These are phyloP conservation scores for Volvox carteri DNA, from an alignment of 163 green algal genomes.

Conservation along the genomic window DNA sequence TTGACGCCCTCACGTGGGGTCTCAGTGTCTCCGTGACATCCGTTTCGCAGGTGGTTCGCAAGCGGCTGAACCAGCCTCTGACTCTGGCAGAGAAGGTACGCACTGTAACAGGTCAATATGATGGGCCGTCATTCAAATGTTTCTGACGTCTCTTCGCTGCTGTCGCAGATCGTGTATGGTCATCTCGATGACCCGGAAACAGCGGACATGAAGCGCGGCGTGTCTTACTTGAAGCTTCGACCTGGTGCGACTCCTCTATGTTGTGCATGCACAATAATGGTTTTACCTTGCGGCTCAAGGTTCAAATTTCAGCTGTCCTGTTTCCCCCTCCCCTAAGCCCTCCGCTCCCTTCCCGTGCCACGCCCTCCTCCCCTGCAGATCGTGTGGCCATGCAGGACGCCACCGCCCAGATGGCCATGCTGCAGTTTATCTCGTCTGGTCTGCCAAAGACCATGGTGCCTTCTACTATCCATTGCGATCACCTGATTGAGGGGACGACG, in stretches of 20 bases:
- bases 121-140: neutral
- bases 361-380: no score
- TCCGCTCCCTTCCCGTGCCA: no score
- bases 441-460: conserved; percentile 92
- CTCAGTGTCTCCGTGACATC: neutral
- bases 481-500: conserved; percentile 97
- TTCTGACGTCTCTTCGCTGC: conserved; percentile 6
- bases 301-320: neutral
- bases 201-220: conserved; percentile 91
- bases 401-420: conserved; percentile 97
- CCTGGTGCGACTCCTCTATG: no score
- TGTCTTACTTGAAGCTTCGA: conserved; percentile 92
- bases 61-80: conserved; percentile 90
- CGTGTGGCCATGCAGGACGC: conserved; percentile 98
- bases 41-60: conserved; percentile 84
- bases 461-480: conserved; percentile 97
- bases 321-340: neutral
- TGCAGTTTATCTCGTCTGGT: conserved; percentile 98
- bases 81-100: conserved; percentile 95
- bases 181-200: conserved; percentile 94
- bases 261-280: no score
- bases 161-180: conserved; percentile 90
- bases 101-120: no score
- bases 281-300: neutral
- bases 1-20: conserved; percentile 17